Evolutionary conservation across 306 rosid species (phyloP).

Genomic region (Vachellia collinsii): DNA sequence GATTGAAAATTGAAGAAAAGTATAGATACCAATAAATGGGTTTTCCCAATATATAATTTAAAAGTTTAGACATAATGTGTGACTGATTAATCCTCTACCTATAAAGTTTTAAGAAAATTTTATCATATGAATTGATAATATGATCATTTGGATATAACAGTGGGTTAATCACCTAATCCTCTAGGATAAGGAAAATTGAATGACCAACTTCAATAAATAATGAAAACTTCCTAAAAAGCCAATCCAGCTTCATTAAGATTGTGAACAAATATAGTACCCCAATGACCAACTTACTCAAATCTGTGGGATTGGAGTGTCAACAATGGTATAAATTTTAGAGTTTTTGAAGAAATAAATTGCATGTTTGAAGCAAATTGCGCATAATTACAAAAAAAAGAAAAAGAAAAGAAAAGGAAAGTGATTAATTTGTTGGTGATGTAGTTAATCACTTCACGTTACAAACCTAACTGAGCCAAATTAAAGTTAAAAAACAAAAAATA

Average conservation of each 20-base stretch:
- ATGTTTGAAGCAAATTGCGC: background rate
- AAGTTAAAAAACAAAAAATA: too few relatives aligned
- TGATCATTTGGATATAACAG: too few relatives aligned
- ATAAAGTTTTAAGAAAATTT: too few relatives aligned
- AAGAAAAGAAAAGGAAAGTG: too few relatives aligned
- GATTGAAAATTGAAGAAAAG: too few relatives aligned
- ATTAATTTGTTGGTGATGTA: too few relatives aligned
- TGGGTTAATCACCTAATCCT: background rate
- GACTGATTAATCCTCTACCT: background rate
- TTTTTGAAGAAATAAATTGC: too few relatives aligned
- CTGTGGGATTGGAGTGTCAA: background rate
- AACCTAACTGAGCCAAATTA: too few relatives aligned
- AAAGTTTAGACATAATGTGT: too few relatives aligned
- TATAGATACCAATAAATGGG: too few relatives aligned
- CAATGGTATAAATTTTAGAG: background rate
- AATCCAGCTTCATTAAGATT: background rate
- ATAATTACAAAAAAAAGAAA: background rate
- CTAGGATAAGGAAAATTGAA: background rate
- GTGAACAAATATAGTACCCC: background rate
- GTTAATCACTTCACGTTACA: too few relatives aligned
- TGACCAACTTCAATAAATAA: background rate
- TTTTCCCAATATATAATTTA: too few relatives aligned
- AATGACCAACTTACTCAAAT: background rate
- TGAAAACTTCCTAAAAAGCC: background rate
- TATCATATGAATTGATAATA: background rate